Conservation (phyloP, 306 rosid species). For the Inga laurina region DNA sequence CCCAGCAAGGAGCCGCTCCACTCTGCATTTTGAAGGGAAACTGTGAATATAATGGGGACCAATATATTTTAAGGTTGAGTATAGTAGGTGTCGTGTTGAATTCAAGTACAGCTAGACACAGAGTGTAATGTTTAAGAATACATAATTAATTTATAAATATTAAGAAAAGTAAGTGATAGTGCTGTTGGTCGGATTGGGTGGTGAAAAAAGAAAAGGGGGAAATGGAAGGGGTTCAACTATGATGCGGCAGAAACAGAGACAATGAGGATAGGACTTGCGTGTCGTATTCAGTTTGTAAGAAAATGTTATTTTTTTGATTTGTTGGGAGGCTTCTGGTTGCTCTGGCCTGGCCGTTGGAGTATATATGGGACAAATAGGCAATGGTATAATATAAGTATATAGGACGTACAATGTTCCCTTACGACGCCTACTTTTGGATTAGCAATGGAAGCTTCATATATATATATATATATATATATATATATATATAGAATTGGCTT, state of each 20-base stretch:
- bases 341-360: neutral
- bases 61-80: neutral
- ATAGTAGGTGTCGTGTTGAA: neutral
- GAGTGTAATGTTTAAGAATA: neutral
- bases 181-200: constrained; percentile 6
- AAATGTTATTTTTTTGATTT: constrained; percentile 7
- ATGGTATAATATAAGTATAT: neutral
- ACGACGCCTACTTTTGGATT: constrained; percentile 1
- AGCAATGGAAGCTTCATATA: constrained; percentile 10
- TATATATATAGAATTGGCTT: neutral
- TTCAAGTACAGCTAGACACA: constrained; percentile 29
- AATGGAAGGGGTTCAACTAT: constrained; percentile 29
- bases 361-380: neutral
- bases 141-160: neutral
- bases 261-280: constrained; percentile 36
- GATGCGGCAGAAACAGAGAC: constrained; percentile 36
- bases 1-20: neutral
- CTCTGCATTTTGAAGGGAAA: neutral
- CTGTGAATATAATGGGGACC: neutral
- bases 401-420: neutral
- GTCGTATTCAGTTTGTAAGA: constrained; percentile 12
- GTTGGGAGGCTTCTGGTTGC: neutral
- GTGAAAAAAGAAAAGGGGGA: constrained; percentile 3
- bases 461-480: too few relatives aligned
- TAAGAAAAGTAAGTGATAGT: neutral